phyloP scores from a whole-genome alignment of 176 grass and related monocot species.

The Oryza nivara region DNA sequence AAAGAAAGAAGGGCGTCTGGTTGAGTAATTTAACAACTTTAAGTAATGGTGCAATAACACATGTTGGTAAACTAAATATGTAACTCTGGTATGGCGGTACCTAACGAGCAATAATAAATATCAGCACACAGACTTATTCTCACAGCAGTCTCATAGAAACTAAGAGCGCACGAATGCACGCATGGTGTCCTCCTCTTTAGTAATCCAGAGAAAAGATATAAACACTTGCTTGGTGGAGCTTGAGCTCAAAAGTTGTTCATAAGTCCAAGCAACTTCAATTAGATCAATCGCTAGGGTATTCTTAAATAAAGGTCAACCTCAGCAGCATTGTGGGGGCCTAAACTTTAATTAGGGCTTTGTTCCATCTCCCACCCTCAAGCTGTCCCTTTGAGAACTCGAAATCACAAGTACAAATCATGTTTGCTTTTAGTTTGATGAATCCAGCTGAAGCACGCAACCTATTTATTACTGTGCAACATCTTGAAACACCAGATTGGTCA shows the following conservation, averaged over 20 bases:
- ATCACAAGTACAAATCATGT: background rate
- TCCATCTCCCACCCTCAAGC: background rate
- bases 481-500: background rate
- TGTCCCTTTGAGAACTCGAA: background rate
- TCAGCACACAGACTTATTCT: background rate
- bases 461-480: background rate
- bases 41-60: background rate
- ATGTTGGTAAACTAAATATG: background rate
- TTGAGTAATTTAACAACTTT: background rate
- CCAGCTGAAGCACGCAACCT: background rate
- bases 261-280: slow-evolving; percentile 5
- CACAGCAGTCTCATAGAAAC: background rate
- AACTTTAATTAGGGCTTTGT: background rate
- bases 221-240: slow-evolving; percentile 1
- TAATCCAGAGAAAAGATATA: background rate
- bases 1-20: background rate
- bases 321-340: background rate
- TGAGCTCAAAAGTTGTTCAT: slow-evolving; percentile 5
- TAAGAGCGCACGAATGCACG: background rate
- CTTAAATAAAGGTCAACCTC: slow-evolving; percentile 17
- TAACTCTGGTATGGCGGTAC: background rate
- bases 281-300: background rate
- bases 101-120: background rate
- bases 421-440: background rate
- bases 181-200: background rate